A percentile compares a stretch with the other conserved stretches of the same genome.
phyloP scores from a whole-genome alignment of 2,329 filamentous ascomycete species.

The Aspergillus persii region DNA sequence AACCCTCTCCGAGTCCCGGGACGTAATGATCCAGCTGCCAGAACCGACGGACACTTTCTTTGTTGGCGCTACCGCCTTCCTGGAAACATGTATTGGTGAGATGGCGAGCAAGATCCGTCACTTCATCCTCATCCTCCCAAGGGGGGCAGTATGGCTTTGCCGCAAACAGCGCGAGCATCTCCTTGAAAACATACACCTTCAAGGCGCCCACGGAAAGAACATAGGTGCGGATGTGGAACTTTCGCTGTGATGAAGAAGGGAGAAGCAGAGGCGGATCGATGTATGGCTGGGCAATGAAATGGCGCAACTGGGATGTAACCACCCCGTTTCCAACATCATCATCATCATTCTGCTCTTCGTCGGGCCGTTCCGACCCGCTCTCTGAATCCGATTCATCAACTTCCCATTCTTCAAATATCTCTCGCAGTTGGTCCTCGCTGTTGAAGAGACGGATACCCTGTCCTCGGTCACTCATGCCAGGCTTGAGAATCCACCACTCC shows the following conservation, averaged over 20 bases:
- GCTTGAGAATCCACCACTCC: conserved; percentile 98
- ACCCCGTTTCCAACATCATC: conserved; percentile 51
- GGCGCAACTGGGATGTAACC: conserved; percentile 84
- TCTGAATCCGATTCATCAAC: conserved; percentile 57
- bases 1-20: conserved; percentile 33
- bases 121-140: conserved; percentile 38
- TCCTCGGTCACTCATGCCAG: conserved; percentile 93
- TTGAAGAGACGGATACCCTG: conserved; percentile 90
- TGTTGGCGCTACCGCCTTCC: conserved; percentile 50
- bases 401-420: conserved; percentile 92
- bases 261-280: conserved; percentile 83
- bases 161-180: conserved; percentile 93
- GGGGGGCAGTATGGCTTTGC: conserved; percentile 69
- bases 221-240: conserved; percentile 95
- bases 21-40: conserved; percentile 60
- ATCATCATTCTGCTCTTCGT: conserved; percentile 29
- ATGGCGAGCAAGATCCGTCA: conserved; percentile 66
- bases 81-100: conserved; percentile 97
- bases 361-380: conserved; percentile 35
- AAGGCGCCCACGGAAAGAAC: conserved; percentile 78
- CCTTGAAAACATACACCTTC: conserved; percentile 78
- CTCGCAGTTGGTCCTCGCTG: conserved; percentile 76
- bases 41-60: conserved; percentile 70
- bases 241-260: conserved; percentile 61
- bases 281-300: conserved; percentile 95